Conservation (phyloP, 1,139 yeast genomes). For the Yamadazyma taylorii region DNA sequence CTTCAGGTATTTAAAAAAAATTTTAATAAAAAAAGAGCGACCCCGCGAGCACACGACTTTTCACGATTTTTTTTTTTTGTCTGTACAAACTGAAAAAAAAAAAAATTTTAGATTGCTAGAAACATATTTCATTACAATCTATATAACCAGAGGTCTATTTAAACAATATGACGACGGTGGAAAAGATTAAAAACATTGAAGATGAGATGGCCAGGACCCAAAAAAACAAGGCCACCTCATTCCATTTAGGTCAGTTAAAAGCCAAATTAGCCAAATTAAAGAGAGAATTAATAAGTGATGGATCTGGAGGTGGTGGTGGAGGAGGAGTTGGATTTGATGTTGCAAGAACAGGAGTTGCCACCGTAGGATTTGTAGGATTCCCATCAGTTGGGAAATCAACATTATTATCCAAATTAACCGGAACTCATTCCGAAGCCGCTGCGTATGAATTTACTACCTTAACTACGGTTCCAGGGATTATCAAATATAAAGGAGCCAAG, state of each 20-base stretch:
- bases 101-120: constrained; percentile 2
- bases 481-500: constrained; percentile 94
- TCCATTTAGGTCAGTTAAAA: constrained; percentile 94
- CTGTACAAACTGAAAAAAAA: constrained; percentile 3
- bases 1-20: neutral
- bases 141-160: no score
- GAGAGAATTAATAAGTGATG: constrained; percentile 83
- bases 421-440: constrained; percentile 96
- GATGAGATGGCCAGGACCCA: constrained; percentile 96
- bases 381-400: constrained; percentile 99
- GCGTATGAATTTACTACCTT: constrained; percentile 96
- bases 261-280: constrained; percentile 94
- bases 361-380: constrained; percentile 96
- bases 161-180: constrained; percentile 90
- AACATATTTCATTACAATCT: neutral
- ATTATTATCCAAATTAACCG: constrained; percentile 80
- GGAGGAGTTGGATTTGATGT: constrained; percentile 94
- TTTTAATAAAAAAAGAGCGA: neutral
- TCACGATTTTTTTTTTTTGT: constrained; percentile 5
- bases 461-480: constrained; percentile 96
- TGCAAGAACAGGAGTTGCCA: constrained; percentile 95
- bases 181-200: constrained; percentile 87
- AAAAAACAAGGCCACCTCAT: constrained; percentile 93
- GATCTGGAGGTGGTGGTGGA: constrained; percentile 80
- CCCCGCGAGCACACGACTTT: constrained; percentile 4